Conservation (phyloP, 805 yeast genomes). For the Nakazawaea ishiwadae region DNA sequence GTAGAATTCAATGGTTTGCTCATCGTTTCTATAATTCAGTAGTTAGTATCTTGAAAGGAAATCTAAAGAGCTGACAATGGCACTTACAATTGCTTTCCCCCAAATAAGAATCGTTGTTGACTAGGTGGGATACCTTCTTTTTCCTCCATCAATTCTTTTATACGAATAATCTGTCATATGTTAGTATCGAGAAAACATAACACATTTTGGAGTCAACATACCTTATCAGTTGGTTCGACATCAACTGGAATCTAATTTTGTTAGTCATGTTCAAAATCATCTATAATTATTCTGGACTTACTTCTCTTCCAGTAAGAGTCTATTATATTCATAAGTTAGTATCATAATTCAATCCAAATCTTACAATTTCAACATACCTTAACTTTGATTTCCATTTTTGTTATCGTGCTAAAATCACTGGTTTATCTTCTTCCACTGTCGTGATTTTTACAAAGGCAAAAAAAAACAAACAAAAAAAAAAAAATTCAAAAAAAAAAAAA, state of each 20-base stretch:
- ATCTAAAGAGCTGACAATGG: background rate
- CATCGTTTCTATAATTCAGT: conserved; percentile 52
- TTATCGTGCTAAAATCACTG: background rate
- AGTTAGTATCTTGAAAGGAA: background rate
- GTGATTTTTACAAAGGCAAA: no score
- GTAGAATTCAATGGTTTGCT: conserved; percentile 62
- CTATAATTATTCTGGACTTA: conserved; percentile 22
- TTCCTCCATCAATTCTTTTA: conserved; percentile 91
- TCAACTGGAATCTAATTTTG: conserved; percentile 56
- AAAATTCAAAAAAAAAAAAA: background rate
- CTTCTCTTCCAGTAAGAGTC: conserved; percentile 80
- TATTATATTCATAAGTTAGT: conserved; percentile 22
- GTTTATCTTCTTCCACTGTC: background rate
- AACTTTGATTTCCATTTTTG: conserved; percentile 59
- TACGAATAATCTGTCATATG: conserved; percentile 34
- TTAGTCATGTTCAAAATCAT: background rate
- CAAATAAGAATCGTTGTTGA: conserved; percentile 86
- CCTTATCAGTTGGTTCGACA: conserved; percentile 63
- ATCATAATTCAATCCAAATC: no score
- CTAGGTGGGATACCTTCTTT: conserved; percentile 96
- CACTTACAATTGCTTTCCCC: conserved; percentile 84
- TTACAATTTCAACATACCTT: conserved; percentile 36
- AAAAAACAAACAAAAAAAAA: no score
- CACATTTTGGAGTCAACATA: no score
- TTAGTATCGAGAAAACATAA: no score